A percentile compares a stretch with the other conserved stretches of the same genome.
Evolutionary conservation across 768 basidiomycete genomes (phyloP).

Genomic region (Leccinellum rugosiceps): DNA sequence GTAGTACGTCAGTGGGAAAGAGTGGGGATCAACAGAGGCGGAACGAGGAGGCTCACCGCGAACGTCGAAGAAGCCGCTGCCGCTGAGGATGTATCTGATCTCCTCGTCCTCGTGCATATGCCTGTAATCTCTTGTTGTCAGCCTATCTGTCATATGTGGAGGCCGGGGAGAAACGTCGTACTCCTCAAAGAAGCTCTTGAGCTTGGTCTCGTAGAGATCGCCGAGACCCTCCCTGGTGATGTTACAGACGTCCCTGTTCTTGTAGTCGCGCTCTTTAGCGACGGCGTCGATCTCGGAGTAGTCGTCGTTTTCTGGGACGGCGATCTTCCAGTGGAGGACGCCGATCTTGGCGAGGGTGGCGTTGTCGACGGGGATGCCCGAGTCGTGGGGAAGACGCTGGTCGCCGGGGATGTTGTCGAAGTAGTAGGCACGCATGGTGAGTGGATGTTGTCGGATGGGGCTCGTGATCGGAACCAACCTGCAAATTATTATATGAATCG

Average conservation of each 20-base stretch:
- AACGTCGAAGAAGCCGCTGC: conserved; percentile 92
- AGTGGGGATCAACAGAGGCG: neutral
- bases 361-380: conserved; percentile 49
- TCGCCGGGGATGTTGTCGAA: conserved; percentile 73
- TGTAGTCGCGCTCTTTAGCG: conserved; percentile 70
- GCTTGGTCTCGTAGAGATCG: conserved; percentile 76
- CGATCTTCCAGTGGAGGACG: conserved; percentile 58
- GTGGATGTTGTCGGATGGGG: no score
- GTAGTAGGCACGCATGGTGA: conserved; percentile 69
- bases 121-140: conserved; percentile 36
- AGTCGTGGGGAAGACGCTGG: conserved; percentile 80
- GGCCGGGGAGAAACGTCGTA: conserved; percentile 34
- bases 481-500: no score
- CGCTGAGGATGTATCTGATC: conserved; percentile 82
- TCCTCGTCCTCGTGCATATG: conserved; percentile 98
- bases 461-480: no score
- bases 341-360: conserved; percentile 54
- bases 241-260: conserved; percentile 78
- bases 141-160: neutral
- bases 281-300: conserved; percentile 58
- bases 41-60: conserved; percentile 52
- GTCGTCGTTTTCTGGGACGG: neutral
- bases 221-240: conserved; percentile 79
- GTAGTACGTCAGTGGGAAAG: neutral
- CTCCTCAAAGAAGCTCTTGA: conserved; percentile 85